phyloP scores from a whole-genome alignment of 257 asterid species.

The Fraxinus pennsylvanica region DNA sequence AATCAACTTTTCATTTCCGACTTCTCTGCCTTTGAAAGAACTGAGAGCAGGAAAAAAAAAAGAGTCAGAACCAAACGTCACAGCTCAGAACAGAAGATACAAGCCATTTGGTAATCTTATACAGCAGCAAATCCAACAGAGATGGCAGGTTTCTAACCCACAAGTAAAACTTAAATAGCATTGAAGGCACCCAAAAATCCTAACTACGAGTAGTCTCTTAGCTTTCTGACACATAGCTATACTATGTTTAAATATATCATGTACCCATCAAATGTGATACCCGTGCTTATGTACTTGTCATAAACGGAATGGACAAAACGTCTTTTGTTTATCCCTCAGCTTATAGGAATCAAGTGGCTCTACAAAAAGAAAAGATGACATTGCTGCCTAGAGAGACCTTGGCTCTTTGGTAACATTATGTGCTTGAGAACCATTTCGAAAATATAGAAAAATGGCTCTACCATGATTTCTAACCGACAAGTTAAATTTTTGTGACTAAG shows the following conservation, averaged over 20 bases:
- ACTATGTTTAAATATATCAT: too few species aligned
- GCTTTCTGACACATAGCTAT: not conserved
- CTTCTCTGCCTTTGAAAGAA: slow-evolving; percentile 53
- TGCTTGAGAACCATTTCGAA: not conserved
- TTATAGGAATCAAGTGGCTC: not conserved
- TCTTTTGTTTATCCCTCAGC: not conserved
- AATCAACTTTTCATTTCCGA: slow-evolving; percentile 63
- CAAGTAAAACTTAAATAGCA: not conserved
- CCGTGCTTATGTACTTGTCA: not conserved
- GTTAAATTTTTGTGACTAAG: not conserved
- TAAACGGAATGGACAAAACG: not conserved
- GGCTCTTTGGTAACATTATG: not conserved
- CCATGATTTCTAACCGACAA: not conserved
- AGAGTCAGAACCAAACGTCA: slow-evolving; percentile 5
- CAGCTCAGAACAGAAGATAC: slow-evolving; percentile 9
- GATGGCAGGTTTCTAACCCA: not conserved
- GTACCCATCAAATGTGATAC: not conserved
- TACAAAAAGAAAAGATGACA: not conserved
- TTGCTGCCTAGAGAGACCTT: not conserved
- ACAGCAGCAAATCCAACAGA: not conserved
- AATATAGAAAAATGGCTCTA: not conserved
- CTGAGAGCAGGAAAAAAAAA: slow-evolving; percentile 40
- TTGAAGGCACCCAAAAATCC: not conserved
- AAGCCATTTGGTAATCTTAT: not conserved
- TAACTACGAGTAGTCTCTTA: not conserved